These are phyloP conservation scores for Sarocladium oryzae DNA, from an alignment of 2,329 filamentous ascomycete genomes.

Conservation along the genomic window DNA sequence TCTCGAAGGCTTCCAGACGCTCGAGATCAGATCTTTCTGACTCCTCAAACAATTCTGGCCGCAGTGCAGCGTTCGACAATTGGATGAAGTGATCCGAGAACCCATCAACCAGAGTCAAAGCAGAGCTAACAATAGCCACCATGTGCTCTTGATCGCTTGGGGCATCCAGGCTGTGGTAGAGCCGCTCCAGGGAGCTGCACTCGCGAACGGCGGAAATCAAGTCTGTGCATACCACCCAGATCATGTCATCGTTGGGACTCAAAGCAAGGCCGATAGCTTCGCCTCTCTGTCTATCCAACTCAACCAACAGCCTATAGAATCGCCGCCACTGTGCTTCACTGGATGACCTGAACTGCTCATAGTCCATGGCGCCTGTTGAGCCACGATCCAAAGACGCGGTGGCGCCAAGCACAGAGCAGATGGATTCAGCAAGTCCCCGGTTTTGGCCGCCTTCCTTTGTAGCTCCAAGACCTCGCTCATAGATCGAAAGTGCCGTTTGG, in stretches of 20 bases:
- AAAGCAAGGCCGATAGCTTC: conserved; percentile 74
- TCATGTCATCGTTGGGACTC: conserved; percentile 63
- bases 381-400: conserved; percentile 60
- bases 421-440: conserved; percentile 64
- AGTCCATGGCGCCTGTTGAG: conserved; percentile 62
- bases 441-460: conserved; percentile 33
- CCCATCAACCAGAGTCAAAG: conserved; percentile 60
- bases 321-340: conserved; percentile 82
- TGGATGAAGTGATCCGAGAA: conserved; percentile 65
- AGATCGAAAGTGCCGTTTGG: conserved; percentile 77
- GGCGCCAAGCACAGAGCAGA: conserved; percentile 65
- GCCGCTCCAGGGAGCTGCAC: conserved; percentile 70
- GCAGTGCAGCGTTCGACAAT: conserved; percentile 59
- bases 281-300: conserved; percentile 78
- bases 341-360: conserved; percentile 65
- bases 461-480: conserved; percentile 55
- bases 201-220: conserved; percentile 71
- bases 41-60: conserved; percentile 69
- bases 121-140: conserved; percentile 61
- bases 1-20: conserved; percentile 71
- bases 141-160: conserved; percentile 48
- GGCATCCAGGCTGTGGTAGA: conserved; percentile 59
- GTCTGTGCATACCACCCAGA: conserved; percentile 82
- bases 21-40: conserved; percentile 63
- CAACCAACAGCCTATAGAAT: conserved; percentile 78